Base-by-base conservation (phyloP, 2,329 filamentous ascomycete genomes). In the Juglanconis oblonga region DNA sequence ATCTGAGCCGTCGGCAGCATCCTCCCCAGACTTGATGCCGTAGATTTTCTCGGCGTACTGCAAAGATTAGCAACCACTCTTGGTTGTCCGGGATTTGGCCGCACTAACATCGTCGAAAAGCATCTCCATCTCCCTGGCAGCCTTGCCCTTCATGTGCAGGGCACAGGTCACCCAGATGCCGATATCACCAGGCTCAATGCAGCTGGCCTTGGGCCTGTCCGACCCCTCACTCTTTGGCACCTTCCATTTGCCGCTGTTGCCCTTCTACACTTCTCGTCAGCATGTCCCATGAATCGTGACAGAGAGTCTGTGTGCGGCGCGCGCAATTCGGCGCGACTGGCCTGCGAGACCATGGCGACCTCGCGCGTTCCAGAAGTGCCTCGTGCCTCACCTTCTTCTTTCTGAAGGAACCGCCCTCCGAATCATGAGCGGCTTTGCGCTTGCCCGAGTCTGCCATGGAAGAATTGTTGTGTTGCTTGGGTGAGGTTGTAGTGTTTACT, bases 121-220 rank as follows among this genome's bases (percentile, higher is more conserved):
- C 61, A 82, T 74, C 59, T 79, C 80, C 64, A 92, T 79, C 70
- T 94, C 90, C 53, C 80, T 77, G 2, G 89, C 81, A 13, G 89
- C 88, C 72, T 87, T 88, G 47, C 79, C 79, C 73, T 91, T 89
- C 76, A 89, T 88, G 65, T 85, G 84, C 69, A 88, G 83, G 55
- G 88, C 85, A 70, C 89, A 93, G 0, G 90, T 92, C 33, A 88
- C 87, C 89, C 89, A 94, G 61, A 94, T 86, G 5, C 90, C 90
- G 55, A 81, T 78, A 68, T 92, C 88, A 5, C 89, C 89, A 5
- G 87, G 78, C 66, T 90, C 84, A 52, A 92, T 73, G 11, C 73
- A 70, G 44, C 73, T 78, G 45, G 78, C 79, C 65, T 74, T 73
- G 62, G 74, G 71, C 54, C 33, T 53, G 74, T 71, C 24, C 76